A percentile compares a stretch with the other conserved stretches of the same genome.
Evolutionary conservation across 805 yeast species (phyloP).

Genomic region (Metschnikowia kofuensis): DNA sequence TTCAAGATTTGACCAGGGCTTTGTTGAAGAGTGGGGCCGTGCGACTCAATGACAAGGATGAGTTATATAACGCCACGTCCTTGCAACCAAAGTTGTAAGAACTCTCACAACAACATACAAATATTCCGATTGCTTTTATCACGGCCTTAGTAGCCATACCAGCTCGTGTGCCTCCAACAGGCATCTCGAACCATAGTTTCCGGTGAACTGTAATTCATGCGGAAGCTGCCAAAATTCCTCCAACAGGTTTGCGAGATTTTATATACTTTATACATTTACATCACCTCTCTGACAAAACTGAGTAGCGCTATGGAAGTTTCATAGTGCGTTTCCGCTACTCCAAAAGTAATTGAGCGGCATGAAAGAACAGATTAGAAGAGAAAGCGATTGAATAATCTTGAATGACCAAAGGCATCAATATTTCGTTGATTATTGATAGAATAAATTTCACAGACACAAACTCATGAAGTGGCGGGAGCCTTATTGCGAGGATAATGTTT

Average conservation of each 20-base stretch:
- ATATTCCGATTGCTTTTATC: background rate
- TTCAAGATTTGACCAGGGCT: constrained; percentile 75
- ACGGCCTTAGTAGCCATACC: background rate
- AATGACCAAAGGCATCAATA: too few relatives aligned
- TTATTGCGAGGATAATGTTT: too few relatives aligned
- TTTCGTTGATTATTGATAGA: too few relatives aligned
- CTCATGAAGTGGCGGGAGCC: too few relatives aligned
- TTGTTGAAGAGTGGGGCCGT: constrained; percentile 63
- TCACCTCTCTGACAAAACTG: too few relatives aligned
- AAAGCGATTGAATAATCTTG: too few relatives aligned
- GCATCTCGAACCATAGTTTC: background rate
- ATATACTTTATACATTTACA: background rate
- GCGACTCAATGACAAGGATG: constrained; percentile 38
- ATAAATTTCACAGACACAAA: too few relatives aligned
- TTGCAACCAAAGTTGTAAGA: constrained; percentile 28
- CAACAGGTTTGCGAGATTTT: constrained; percentile 17
- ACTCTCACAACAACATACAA: background rate
- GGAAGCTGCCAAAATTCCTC: constrained; percentile 6
- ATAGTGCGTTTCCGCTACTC: too few relatives aligned
- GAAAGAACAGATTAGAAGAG: too few relatives aligned
- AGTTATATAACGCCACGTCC: constrained; percentile 37
- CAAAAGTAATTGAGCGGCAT: too few relatives aligned
- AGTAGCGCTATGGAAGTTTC: too few relatives aligned
- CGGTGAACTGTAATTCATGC: background rate
- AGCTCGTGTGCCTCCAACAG: constrained; percentile 14